phyloP scores from a whole-genome alignment of 805 yeast species.

The Debaryomyces tyrocola region DNA sequence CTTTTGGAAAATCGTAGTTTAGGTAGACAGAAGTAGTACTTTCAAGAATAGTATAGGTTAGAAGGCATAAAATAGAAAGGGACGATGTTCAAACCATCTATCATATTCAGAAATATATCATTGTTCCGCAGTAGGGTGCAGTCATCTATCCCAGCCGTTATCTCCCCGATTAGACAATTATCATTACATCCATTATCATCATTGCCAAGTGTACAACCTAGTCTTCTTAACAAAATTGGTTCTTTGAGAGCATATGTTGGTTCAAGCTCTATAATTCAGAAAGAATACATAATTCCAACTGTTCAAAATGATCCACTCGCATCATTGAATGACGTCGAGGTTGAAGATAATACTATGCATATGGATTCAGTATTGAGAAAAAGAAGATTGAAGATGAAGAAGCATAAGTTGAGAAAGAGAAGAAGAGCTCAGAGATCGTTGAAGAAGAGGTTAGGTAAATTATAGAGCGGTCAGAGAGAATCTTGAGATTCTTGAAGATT shows the following conservation, averaged over 20 bases:
- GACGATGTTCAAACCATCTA: conserved; percentile 3
- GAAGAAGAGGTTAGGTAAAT: conserved; percentile 64
- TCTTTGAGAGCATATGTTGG: background rate
- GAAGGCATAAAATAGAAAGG: background rate
- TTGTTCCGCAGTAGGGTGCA: background rate
- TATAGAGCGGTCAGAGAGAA: conserved; percentile 11
- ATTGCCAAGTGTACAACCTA: background rate
- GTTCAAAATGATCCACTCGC: conserved; percentile 6
- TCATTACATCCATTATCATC: background rate
- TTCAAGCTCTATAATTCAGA: background rate
- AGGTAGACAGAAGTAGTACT: background rate
- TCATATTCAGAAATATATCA: conserved; percentile 1
- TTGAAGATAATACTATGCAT: conserved; percentile 35
- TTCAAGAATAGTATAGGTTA: background rate
- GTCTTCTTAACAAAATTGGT: background rate
- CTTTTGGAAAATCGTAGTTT: too few species aligned
- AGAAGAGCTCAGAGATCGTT: conserved; percentile 88
- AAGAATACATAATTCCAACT: background rate
- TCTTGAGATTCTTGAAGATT: background rate
- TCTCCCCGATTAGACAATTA: background rate
- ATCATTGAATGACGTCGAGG: conserved; percentile 3
- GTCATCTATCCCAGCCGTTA: background rate
- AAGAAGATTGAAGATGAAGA: conserved; percentile 94
- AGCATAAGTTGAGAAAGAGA: conserved; percentile 95
- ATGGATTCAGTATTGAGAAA: conserved; percentile 76